Evolutionary conservation across 2,329 filamentous ascomycete species (phyloP).

Genomic region (Fusarium musae): DNA sequence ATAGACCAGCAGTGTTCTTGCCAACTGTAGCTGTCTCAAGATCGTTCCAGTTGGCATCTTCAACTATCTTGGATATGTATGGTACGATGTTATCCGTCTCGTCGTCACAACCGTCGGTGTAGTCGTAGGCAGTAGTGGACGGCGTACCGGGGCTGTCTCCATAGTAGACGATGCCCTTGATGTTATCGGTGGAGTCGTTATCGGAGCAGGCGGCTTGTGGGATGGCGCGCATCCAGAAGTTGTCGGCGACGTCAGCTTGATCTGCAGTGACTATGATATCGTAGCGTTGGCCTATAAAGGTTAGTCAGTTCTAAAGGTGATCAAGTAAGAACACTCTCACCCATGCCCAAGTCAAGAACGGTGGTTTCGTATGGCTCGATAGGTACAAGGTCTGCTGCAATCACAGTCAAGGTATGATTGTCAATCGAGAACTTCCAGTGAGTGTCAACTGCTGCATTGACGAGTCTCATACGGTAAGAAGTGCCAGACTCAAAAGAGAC

Average conservation of each 20-base stretch:
- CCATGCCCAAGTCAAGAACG: constrained; percentile 37
- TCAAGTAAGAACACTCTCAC: not conserved
- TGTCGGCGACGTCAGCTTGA: constrained; percentile 43
- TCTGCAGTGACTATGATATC: constrained; percentile 59
- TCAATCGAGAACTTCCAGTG: constrained; percentile 63
- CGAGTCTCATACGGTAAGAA: constrained; percentile 59
- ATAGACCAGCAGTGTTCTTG: constrained; percentile 2
- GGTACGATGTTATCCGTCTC: constrained; percentile 51
- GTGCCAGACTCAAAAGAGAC: constrained; percentile 55
- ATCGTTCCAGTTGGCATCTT: constrained; percentile 37
- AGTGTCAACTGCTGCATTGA: constrained; percentile 59
- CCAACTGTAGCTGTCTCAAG: constrained; percentile 8
- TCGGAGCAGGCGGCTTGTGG: constrained; percentile 55
- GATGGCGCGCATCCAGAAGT: constrained; percentile 62
- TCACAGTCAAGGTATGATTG: constrained; percentile 67
- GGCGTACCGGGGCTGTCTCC: constrained; percentile 36
- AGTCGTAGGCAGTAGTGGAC: constrained; percentile 14
- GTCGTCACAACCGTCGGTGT: constrained; percentile 48
- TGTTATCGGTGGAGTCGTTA: constrained; percentile 54
- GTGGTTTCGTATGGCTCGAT: constrained; percentile 64
- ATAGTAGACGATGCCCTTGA: constrained; percentile 62
- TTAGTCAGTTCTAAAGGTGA: accelerated
- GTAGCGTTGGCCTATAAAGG: constrained; percentile 54
- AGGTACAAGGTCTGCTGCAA: constrained; percentile 68
- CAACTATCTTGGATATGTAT: constrained; percentile 49